These are phyloP conservation scores for Aspergillus latus DNA, from an alignment of 2,329 filamentous ascomycete genomes.

Conservation along the genomic window DNA sequence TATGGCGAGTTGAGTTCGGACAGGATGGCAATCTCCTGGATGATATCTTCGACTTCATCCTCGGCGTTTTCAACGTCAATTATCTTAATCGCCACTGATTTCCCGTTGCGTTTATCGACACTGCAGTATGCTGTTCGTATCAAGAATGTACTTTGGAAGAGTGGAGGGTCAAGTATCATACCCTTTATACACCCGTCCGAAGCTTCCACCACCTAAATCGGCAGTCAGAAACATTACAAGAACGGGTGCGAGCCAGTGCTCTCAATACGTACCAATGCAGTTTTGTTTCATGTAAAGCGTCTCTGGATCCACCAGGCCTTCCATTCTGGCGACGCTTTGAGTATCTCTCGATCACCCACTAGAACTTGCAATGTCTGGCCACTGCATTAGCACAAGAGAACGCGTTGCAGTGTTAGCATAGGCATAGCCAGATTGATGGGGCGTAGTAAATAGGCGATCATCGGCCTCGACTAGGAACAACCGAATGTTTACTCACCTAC, in stretches of 20 bases:
- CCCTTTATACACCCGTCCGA: slow-evolving; percentile 99
- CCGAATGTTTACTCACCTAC: slow-evolving; percentile 12
- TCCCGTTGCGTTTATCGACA: slow-evolving; percentile 88
- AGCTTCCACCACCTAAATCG: slow-evolving; percentile 80
- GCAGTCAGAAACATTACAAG: slow-evolving; percentile 18
- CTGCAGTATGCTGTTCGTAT: slow-evolving; percentile 44
- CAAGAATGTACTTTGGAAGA: slow-evolving; percentile 4
- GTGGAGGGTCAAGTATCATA: slow-evolving; percentile 42
- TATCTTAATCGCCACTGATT: slow-evolving; percentile 95
- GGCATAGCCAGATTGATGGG: neutral
- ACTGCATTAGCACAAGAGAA: slow-evolving; percentile 2
- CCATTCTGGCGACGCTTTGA: slow-evolving; percentile 33
- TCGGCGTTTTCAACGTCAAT: slow-evolving; percentile 99
- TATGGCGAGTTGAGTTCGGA: slow-evolving; percentile 94
- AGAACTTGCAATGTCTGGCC: neutral
- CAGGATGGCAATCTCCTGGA: slow-evolving; percentile 96
- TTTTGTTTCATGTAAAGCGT: slow-evolving; percentile 90
- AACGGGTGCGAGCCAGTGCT: neutral
- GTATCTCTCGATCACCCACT: slow-evolving; percentile 2
- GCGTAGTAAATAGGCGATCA: slow-evolving; percentile 1
- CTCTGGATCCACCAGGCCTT: slow-evolving; percentile 74
- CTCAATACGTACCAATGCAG: slow-evolving; percentile 68
- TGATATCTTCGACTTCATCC: slow-evolving; percentile 98
- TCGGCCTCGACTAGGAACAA: neutral
- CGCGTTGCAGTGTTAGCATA: neutral